These are phyloP conservation scores for Globisporangium canariense DNA, from an alignment of 352 stramenopile genomes.

Conservation along the genomic window DNA sequence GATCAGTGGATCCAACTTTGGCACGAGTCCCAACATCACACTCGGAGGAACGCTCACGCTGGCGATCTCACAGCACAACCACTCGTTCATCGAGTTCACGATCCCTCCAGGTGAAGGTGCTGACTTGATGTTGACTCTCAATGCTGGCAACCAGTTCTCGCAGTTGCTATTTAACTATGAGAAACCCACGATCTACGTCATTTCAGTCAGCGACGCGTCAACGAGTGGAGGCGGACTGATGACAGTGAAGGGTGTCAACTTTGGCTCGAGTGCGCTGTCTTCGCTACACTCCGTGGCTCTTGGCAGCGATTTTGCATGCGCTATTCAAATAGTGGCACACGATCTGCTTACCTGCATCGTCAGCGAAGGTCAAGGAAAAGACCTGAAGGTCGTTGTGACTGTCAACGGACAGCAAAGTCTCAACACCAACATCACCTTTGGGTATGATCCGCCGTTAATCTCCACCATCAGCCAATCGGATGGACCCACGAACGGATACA, in stretches of 20 bases:
- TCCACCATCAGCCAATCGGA: slow-evolving; percentile 33
- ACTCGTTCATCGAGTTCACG: slow-evolving; percentile 33
- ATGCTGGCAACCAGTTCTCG: slow-evolving; percentile 41
- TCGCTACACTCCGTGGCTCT: slow-evolving; percentile 28
- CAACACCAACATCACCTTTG: slow-evolving; percentile 27
- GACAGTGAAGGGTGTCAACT: slow-evolving; percentile 45
- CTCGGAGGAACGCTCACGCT: slow-evolving; percentile 17
- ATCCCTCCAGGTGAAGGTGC: slow-evolving; percentile 51
- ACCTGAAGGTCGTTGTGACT: slow-evolving; percentile 32
- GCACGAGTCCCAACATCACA: slow-evolving; percentile 30
- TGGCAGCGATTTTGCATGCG: slow-evolving; percentile 29
- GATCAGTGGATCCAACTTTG: slow-evolving; percentile 43
- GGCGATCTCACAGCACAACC: slow-evolving; percentile 23
- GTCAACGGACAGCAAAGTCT: slow-evolving; percentile 34
- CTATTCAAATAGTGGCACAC: slow-evolving; percentile 34
- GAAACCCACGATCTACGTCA: slow-evolving; percentile 33
- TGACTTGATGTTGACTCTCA: slow-evolving; percentile 30
- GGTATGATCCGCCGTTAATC: slow-evolving; percentile 40
- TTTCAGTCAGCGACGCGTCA: slow-evolving; percentile 29
- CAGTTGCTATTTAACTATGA: slow-evolving; percentile 49
- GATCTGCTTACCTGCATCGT: slow-evolving; percentile 31
- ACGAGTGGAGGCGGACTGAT: slow-evolving; percentile 45
- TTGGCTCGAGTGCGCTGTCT: slow-evolving; percentile 42
- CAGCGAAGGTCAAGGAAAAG: slow-evolving; percentile 37
- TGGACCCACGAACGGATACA: slow-evolving; percentile 50